Base-by-base conservation (phyloP, 2,329 filamentous ascomycete genomes). In the Paecilomyces niveus region DNA sequence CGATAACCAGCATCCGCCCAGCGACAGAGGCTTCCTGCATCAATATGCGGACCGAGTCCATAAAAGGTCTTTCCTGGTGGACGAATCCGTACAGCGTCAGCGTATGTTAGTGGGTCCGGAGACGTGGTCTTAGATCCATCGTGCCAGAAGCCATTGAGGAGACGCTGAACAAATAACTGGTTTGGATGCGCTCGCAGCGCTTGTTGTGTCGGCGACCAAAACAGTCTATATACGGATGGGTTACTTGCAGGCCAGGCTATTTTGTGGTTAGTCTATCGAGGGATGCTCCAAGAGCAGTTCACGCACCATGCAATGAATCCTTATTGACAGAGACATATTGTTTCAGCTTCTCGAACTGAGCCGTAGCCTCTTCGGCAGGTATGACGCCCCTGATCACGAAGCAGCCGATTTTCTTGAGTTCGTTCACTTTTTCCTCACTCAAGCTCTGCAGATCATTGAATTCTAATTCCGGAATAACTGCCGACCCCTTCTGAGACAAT, bases 41-140 rank as follows among this genome's bases (percentile, higher is more conserved):
- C 76, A 50, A 79, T 76, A 57, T 78, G 76, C 24, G 76, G 76
- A 1, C 77, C 76, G 0, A 78, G 67, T 6, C 76, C 74, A 8
- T 70, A 68, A 59, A 78, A 79, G 0, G 64, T 61, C 31, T 74
- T 68, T 21, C 70, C 67, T 4, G 74, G 73, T 3, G 73, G 68
- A 9, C 76, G 69, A 57, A 74, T 72, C 13, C 77, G 73, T 2
- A 74, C 61, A 3, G 65, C 74, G 56, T 79, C 76, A n/a, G 68
- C 65, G 60, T 77, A 79, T 1, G 71, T 66, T 35, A 78, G 59
- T 0, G 76, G 76, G 1, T 75, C 73, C 2, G 71, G 63, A 1
- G 65, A 70, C 0, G 65, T 65, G 32, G 67, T 65, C 6, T 60
- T 63, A 3, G 63, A 61, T 6, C 64, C 64, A 51, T 73, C 72